Base-by-base conservation (phyloP, 495 filamentous ascomycete genomes). In the Filosporella fistucella region DNA sequence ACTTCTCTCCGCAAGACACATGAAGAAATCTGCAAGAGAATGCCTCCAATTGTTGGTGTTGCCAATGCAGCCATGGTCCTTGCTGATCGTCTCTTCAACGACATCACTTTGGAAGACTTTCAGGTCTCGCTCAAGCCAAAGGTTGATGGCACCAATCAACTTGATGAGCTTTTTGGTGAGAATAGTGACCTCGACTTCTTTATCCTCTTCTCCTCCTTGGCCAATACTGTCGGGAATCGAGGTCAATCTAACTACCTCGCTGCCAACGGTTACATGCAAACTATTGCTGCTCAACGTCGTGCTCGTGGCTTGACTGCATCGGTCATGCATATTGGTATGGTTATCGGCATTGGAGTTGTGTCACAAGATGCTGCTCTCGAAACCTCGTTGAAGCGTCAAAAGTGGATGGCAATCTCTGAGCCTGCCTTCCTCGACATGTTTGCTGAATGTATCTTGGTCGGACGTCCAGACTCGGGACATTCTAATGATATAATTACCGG, bases 401-500 rank as follows among this genome's bases (percentile, higher is more conserved):
- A n/a, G n/a, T n/a, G n/a, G n/a, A 25, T 67, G 14, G 70, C 67
- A 47, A 74, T 82, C 44, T 79, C 77, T 1, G 79, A 84, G 53
- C 68, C 68, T 5, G 78, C 82, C 42, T 62, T 82, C 42, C 76
- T 78, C 32, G 75, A 80, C 47, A 70, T 80, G 55, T 81, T 85
- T 51, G 65, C 76, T 9, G 79, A 83, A 52, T 74, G 76, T 24
- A 68, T 84, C 17, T 46, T 61, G 16, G 63, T 67, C 18, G 16
- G 35, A 9, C n/a, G n/a, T n/a, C n/a, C n/a, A n/a, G n/a, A n/a
- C n/a, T n/a, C n/a, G n/a, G n/a, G n/a, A n/a, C n/a, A n/a, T n/a
- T n/a, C n/a, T n/a, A n/a, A n/a, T n/a, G n/a, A n/a, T n/a, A n/a
- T n/a, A n/a, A n/a, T n/a, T n/a, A n/a, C n/a, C n/a, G n/a, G n/a